phyloP scores from a whole-genome alignment of 768 basidiomycete species.

The Russula olivacea region DNA sequence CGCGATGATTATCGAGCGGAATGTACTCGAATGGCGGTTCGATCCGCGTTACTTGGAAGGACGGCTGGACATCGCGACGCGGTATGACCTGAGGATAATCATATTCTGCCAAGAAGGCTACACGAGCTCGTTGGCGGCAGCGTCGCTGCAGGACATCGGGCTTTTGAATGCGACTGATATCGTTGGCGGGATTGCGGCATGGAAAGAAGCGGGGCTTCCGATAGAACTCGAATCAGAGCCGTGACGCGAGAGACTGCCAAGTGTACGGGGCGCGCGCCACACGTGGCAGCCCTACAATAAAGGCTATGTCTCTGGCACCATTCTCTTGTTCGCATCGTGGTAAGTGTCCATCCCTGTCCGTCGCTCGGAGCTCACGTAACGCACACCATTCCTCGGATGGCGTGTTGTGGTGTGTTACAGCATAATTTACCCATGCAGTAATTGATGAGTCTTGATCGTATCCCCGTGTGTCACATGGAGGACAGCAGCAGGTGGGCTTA shows the following conservation, averaged over 20 bases:
- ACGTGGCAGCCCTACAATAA: not conserved
- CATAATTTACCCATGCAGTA: not conserved
- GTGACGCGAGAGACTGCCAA: not conserved
- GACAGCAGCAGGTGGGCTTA: not conserved
- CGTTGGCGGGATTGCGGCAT: conserved; percentile 65
- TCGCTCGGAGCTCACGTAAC: conserved; percentile 3
- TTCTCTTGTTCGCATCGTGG: conserved; percentile 6
- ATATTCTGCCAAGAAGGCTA: conserved; percentile 72
- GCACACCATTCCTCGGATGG: not conserved
- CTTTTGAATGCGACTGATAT: conserved; percentile 72
- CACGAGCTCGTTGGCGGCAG: conserved; percentile 67
- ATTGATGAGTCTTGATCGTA: not conserved
- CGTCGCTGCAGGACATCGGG: conserved; percentile 62
- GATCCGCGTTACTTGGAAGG: conserved; percentile 55
- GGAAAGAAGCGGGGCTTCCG: conserved; percentile 65
- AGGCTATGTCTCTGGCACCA: not conserved
- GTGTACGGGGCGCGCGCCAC: no score
- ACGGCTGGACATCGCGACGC: conserved; percentile 59
- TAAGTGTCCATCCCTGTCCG: not conserved
- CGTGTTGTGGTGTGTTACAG: not conserved
- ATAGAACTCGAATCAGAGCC: conserved; percentile 24
- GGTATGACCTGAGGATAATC: conserved; percentile 70
- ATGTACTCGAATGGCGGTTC: conserved; percentile 74
- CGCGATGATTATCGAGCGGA: conserved; percentile 68
- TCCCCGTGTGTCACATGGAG: not conserved